phyloP scores from a whole-genome alignment of 2,329 filamentous ascomycete species.

The Penicillium brevicompactum region DNA sequence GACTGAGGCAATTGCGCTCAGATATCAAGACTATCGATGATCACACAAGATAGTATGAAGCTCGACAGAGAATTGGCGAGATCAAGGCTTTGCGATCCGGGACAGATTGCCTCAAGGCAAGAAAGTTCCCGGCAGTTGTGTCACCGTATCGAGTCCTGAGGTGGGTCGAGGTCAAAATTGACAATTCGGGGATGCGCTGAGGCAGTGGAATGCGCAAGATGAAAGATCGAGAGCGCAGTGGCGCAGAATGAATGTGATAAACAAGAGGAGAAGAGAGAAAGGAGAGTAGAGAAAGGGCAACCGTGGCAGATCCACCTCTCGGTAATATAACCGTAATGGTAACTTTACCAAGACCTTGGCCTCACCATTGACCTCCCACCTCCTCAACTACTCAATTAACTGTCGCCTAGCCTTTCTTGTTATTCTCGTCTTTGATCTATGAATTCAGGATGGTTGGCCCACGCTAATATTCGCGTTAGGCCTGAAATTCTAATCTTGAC shows the following conservation, averaged over 20 bases:
- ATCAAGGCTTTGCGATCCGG: not conserved
- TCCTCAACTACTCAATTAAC: not conserved
- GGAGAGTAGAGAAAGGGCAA: constrained; percentile 20
- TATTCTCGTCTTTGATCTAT: not conserved
- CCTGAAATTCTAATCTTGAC: not conserved
- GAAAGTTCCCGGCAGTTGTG: not conserved
- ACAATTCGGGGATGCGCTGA: not conserved
- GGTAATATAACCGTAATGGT: constrained; percentile 17
- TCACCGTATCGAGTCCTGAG: constrained; percentile 6
- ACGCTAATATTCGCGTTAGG: not conserved
- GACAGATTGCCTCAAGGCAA: not conserved
- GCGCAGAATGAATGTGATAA: constrained; percentile 7
- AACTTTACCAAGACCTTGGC: constrained; percentile 7
- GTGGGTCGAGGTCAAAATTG: not conserved
- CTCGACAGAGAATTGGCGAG: not conserved
- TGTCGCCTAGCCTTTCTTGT: not conserved
- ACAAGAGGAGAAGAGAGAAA: constrained; percentile 14
- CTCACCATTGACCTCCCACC: not conserved
- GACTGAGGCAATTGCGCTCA: not conserved
- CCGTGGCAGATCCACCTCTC: constrained; percentile 24
- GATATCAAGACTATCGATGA: not conserved
- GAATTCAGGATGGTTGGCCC: not conserved
- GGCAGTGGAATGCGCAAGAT: not conserved
- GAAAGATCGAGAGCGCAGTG: constrained; percentile 7
- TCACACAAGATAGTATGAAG: not conserved